phyloP scores from a whole-genome alignment of 345 rosid genomes.

The Mangifera indica region DNA sequence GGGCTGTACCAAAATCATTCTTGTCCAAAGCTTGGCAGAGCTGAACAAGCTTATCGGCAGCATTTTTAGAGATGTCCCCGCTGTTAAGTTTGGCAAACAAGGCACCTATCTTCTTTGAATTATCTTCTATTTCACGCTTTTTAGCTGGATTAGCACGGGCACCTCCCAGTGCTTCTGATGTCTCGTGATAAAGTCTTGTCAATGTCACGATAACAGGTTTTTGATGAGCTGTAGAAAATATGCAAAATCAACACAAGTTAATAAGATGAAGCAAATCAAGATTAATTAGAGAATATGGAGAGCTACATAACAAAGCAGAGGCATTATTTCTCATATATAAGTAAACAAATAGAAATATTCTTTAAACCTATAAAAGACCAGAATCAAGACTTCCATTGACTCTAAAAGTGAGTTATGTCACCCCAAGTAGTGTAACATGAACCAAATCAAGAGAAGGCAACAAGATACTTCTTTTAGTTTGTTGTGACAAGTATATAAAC shows the following conservation, averaged over 20 bases:
- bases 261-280: background rate
- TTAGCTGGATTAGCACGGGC: conserved; percentile 83
- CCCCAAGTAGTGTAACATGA: background rate
- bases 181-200: conserved; percentile 92
- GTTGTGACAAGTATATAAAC: background rate
- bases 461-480: background rate
- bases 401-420: background rate
- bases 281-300: background rate
- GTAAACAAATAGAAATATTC: background rate
- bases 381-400: background rate
- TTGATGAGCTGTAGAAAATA: conserved; percentile 64
- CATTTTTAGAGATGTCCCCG: conserved; percentile 87
- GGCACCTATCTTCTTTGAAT: conserved; percentile 87
- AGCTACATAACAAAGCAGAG: background rate
- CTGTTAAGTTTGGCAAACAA: conserved; percentile 87
- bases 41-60: conserved; percentile 84
- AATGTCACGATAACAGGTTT: conserved; percentile 69
- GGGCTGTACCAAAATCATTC: conserved; percentile 70
- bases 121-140: conserved; percentile 97
- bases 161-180: conserved; percentile 93
- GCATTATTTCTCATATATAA: background rate
- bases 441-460: background rate
- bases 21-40: conserved; percentile 90
- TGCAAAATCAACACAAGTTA: conserved; percentile 8
- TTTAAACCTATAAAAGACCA: background rate